These are phyloP conservation scores for Emericellopsis terricola DNA, from an alignment of 495 filamentous ascomycete species.

Conservation along the genomic window DNA sequence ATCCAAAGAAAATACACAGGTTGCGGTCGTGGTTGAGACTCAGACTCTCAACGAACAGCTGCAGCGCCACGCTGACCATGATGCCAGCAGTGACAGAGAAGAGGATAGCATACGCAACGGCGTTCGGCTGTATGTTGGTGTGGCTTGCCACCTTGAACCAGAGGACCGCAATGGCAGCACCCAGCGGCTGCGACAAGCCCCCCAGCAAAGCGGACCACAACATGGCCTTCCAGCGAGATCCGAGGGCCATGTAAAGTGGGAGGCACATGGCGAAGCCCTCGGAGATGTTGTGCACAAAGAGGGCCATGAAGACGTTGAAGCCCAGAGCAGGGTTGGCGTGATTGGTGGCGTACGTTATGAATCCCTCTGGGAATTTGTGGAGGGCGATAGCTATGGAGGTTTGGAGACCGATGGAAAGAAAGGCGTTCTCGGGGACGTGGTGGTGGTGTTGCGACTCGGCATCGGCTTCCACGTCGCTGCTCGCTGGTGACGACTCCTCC, in stretches of 20 bases:
- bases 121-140: constrained; percentile 34
- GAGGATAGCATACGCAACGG: constrained; percentile 68
- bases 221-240: constrained; percentile 60
- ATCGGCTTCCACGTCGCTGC: constrained; percentile 7
- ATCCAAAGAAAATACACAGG: constrained; percentile 69
- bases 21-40: constrained; percentile 61
- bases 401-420: constrained; percentile 81
- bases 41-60: constrained; percentile 75
- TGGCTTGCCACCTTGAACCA: constrained; percentile 53
- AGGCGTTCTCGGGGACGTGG: constrained; percentile 90
- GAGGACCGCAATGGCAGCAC: constrained; percentile 64
- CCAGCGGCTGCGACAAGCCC: constrained; percentile 70
- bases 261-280: constrained; percentile 92
- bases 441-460: constrained; percentile 58
- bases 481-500: constrained; percentile 11
- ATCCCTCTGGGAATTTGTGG: constrained; percentile 94
- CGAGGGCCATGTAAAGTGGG: constrained; percentile 74
- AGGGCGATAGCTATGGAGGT: constrained; percentile 87
- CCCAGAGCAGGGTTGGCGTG: constrained; percentile 81
- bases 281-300: constrained; percentile 95
- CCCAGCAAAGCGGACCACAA: constrained; percentile 70
- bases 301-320: constrained; percentile 78
- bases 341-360: constrained; percentile 97
- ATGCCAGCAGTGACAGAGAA: constrained; percentile 86
- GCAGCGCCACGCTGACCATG: constrained; percentile 82